phyloP scores from a whole-genome alignment of 768 basidiomycete species.

The Pleurotus platypus region DNA sequence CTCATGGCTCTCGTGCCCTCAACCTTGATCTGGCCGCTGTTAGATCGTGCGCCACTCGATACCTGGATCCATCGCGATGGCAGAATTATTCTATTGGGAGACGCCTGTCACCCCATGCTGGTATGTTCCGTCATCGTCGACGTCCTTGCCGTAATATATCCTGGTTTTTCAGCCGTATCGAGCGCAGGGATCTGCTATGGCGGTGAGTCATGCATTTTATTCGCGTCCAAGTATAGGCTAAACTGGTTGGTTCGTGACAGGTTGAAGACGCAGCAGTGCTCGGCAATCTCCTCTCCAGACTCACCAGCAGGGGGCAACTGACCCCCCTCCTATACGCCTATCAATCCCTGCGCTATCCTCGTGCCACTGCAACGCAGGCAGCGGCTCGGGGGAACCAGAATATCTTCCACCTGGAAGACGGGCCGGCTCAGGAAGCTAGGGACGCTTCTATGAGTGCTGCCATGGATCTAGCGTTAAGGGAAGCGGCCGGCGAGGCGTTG shows the following conservation, averaged over 20 bases:
- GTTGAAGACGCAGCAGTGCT: slow-evolving; percentile 33
- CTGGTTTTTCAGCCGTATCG: slow-evolving; percentile 36
- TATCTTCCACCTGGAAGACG: slow-evolving; percentile 56
- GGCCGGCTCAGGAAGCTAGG: slow-evolving; percentile 44
- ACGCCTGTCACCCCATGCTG: slow-evolving; percentile 57
- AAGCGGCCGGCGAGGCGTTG: slow-evolving; percentile 12
- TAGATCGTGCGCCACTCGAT: slow-evolving; percentile 43
- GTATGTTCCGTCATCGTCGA: slow-evolving; percentile 27
- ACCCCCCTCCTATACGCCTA: slow-evolving; percentile 45
- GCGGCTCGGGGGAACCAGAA: slow-evolving; percentile 47
- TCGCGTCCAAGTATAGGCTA: no score
- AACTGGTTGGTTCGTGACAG: slow-evolving; percentile 9
- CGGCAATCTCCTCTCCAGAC: slow-evolving; percentile 46
- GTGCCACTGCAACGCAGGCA: slow-evolving; percentile 45
- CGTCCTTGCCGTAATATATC: background rate
- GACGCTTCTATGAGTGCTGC: slow-evolving; percentile 50
- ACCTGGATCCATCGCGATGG: slow-evolving; percentile 46
- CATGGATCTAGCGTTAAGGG: slow-evolving; percentile 35
- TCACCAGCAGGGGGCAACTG: slow-evolving; percentile 37
- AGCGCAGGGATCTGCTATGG: slow-evolving; percentile 52
- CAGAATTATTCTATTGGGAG: slow-evolving; percentile 45
- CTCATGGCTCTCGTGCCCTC: slow-evolving; percentile 40
- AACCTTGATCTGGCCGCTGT: slow-evolving; percentile 43
- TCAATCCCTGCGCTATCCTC: slow-evolving; percentile 44
- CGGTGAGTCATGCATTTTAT: slow-evolving; percentile 23